phyloP scores from a whole-genome alignment of 495 filamentous ascomycete species.

The Collariella sp. region DNA sequence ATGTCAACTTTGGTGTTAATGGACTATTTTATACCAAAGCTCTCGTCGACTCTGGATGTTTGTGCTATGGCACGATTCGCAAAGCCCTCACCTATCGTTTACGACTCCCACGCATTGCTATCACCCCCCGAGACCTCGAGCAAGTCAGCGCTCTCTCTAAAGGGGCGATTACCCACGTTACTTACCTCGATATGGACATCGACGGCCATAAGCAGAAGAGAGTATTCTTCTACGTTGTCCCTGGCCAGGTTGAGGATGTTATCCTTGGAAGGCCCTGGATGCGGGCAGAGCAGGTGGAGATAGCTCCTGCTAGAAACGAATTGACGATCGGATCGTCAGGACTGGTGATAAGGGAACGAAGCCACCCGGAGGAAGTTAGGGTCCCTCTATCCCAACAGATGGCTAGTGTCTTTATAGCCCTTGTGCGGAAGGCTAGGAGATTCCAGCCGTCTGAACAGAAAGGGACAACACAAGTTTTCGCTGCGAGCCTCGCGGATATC shows the following conservation, averaged over 20 bases:
- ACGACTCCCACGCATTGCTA: neutral
- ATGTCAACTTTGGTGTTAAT: too few species aligned
- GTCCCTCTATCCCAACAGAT: neutral
- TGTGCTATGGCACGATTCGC: too few species aligned
- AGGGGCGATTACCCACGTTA: neutral
- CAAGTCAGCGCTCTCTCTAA: neutral
- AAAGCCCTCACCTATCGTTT: too few species aligned
- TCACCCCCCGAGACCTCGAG: neutral
- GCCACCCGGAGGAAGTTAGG: neutral
- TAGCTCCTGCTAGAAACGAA: neutral
- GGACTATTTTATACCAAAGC: too few species aligned
- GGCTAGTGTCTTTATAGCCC: too few species aligned
- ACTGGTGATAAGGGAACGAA: neutral
- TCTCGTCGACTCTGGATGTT: too few species aligned
- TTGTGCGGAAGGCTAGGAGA: too few species aligned
- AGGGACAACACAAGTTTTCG: neutral
- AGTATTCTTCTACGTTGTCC: too few species aligned
- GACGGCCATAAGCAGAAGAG: too few species aligned
- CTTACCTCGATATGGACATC: too few species aligned
- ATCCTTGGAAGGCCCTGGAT: neutral
- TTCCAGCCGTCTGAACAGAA: too few species aligned
- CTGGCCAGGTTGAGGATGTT: neutral
- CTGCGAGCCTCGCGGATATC: neutral
- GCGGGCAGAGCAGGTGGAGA: neutral
- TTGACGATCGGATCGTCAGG: neutral